Percentiles rank a stretch among this genome's conserved stretches.
These are phyloP conservation scores for Debaryomyces udenii DNA, from an alignment of 1,139 yeast species.

Conservation along the genomic window DNA sequence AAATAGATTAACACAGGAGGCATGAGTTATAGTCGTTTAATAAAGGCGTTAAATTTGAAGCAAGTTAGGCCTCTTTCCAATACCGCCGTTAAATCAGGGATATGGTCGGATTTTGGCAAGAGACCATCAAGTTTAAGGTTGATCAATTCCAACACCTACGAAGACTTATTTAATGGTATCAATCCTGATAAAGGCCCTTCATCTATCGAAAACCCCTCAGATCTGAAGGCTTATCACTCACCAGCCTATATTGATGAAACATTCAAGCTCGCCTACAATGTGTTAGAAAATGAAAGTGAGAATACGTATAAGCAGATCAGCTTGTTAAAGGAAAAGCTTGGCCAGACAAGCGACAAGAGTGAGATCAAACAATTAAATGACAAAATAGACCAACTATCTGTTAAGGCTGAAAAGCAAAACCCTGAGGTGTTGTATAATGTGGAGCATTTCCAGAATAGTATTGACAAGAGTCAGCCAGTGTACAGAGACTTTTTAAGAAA, in stretches of 20 bases:
- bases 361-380: slow-evolving; percentile 13
- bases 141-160: slow-evolving; percentile 29
- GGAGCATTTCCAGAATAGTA: slow-evolving; percentile 40
- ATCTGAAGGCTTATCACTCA: slow-evolving; percentile 51
- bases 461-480: slow-evolving; percentile 77
- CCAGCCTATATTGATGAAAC: slow-evolving; percentile 74
- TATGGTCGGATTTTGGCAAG: slow-evolving; percentile 51
- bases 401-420: slow-evolving; percentile 63
- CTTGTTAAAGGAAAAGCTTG: slow-evolving; percentile 14
- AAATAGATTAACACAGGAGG: background rate
- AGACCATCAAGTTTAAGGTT: slow-evolving; percentile 46
- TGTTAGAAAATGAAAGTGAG: slow-evolving; percentile 52
- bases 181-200: slow-evolving; percentile 37
- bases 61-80: slow-evolving; percentile 16
- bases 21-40: slow-evolving; percentile 9
- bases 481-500: slow-evolving; percentile 69
- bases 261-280: slow-evolving; percentile 66
- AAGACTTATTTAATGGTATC: slow-evolving; percentile 38
- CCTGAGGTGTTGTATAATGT: slow-evolving; percentile 83
- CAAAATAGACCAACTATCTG: slow-evolving; percentile 26
- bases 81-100: slow-evolving; percentile 26
- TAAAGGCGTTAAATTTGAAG: slow-evolving; percentile 5
- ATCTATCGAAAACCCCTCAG: slow-evolving; percentile 23
- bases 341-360: slow-evolving; percentile 12
- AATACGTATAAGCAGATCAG: slow-evolving; percentile 25